Base-by-base conservation (phyloP, 306 rosid species). In the Cucumis sativus region DNA sequence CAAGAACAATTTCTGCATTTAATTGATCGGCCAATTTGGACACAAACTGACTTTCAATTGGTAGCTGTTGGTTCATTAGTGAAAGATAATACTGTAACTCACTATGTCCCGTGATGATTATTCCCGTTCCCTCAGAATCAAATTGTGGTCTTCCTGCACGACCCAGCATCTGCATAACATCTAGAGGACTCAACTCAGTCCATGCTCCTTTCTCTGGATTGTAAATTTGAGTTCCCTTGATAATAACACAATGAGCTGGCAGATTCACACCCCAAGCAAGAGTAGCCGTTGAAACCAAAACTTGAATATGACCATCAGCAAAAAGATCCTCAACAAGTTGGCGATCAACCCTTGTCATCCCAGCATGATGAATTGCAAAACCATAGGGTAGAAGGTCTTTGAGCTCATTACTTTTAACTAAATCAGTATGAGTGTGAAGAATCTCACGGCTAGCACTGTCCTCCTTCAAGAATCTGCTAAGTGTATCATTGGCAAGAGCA, bases 261-360 rank as follows among this genome's bases (percentile, higher is more conserved):
- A 94, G 86, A 81, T 94, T 94, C 86, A 92, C 97, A 84, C 97
- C 98, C 98, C 97, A 94, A 58, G 98, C 97, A 84, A 94, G 96
- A 78, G 98, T 94, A 6, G 97, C 98, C 62, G 98, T 94, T 55
- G 98, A 94, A 62, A 94, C 97, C 86, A 94, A 79, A 79, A 94
- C 98, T 86, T 94, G 98, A 40, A 88, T 93, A 81, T 95, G 98
- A 37, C 98, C 97, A 78, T 88, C 96, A 17, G 97, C 92, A 87
- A 95, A 92, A 75, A 95, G 97, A 78, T 89, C 97, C 88, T 95
- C 98, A 80, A 95, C 98, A 78, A 95, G 91, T 81, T 95, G 93
- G 12, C 98, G 92, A 66, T 95, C 98, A 78, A 87, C 80, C 88
- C 98, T 95, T 55, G 85, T 88, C 93, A 94, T 80, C 78, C 98